phyloP scores from a whole-genome alignment of 1,284 basidiomycete genomes.

The Sanghuangporus baumii region DNA sequence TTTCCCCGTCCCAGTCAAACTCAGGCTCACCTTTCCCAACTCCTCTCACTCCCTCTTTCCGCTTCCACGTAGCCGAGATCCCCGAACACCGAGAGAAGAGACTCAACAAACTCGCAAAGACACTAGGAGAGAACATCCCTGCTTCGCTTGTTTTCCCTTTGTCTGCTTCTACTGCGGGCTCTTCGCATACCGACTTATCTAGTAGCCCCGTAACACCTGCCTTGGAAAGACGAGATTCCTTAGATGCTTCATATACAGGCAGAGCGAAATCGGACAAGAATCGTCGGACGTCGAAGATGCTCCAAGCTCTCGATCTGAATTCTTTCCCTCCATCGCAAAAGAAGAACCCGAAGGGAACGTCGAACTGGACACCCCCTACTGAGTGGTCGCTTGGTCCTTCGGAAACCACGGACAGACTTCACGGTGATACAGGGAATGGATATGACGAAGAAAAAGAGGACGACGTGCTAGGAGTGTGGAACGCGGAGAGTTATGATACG shows the following conservation, averaged over 20 bases:
- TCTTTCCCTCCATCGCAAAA: background rate
- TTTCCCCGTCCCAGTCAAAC: slow-evolving; percentile 25
- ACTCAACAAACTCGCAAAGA: slow-evolving; percentile 47
- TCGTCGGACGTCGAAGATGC: background rate
- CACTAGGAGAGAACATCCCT: slow-evolving; percentile 50
- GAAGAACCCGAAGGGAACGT: slow-evolving; percentile 2
- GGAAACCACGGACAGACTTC: background rate
- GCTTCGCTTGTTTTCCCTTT: slow-evolving; percentile 41
- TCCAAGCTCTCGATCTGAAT: background rate
- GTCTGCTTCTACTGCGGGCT: background rate
- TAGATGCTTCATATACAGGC: background rate
- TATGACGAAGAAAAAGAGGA: slow-evolving; percentile 4
- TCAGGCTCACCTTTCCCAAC: slow-evolving; percentile 15
- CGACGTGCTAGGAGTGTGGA: background rate
- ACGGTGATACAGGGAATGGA: background rate
- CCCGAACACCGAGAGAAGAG: slow-evolving; percentile 29
- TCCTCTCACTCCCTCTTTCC: slow-evolving; percentile 24
- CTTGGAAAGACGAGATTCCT: background rate
- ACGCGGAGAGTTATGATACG: slow-evolving; percentile 6
- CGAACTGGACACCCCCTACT: slow-evolving; percentile 11
- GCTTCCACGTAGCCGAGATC: slow-evolving; percentile 17
- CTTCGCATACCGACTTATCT: background rate
- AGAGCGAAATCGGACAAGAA: background rate
- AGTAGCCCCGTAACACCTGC: background rate
- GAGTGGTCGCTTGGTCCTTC: slow-evolving; percentile 14